Evolutionary conservation across 108 stramenopile species (phyloP), one percentile per base, ranked within the genome.

Genomic region (Nitzschia sp.): DNA sequence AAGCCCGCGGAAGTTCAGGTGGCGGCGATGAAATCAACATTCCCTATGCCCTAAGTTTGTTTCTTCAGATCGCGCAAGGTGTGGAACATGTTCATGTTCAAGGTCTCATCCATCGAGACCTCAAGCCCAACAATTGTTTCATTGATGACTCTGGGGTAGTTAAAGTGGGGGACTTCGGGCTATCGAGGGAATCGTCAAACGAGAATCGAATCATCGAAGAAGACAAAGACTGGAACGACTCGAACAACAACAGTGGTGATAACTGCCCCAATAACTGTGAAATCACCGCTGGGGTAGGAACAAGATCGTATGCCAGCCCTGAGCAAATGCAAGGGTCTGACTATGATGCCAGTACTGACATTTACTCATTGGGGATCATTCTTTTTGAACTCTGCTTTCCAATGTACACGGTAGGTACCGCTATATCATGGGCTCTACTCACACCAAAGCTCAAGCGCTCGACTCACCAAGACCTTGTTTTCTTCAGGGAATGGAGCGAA

Each of bases 371-470:
- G 0, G 97, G 97, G 6, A 82, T 98, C 34, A 91, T 98, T 15
- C 77, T 98, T 17, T 98, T 96, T 70, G 97, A 98, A 76, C 66
- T 98, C 65, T 91, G 89, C 67, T 95, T 92, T 78, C 89, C 88
- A 26, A 91, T 94, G 90, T 86, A 89, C 65, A 94, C 93, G 57
- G 78, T 78, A 72, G 50, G 77, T 78, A 29, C 38, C 5, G 15
- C 9, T 20, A 38, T 25, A 6, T n/a, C 38, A 19, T 41, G 7
- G 6, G 14, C 21, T 19, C 39, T 19, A 0, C 6, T 60, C 8
- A 6, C 38, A 5, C 29, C 29, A 34, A 34, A 34, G 3, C 20
- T 51, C 7, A 51, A 51, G 0, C 7, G 9, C 20, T 51, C 7
- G 19, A 20, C 17, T 51, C 50, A 17, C 50, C 17, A 19, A 15